Percentiles rank a stretch among this genome's conserved stretches.
These are phyloP conservation scores for Ophiostoma novo-ulmi DNA, from an alignment of 2,329 filamentous ascomycete genomes.

Conservation along the genomic window DNA sequence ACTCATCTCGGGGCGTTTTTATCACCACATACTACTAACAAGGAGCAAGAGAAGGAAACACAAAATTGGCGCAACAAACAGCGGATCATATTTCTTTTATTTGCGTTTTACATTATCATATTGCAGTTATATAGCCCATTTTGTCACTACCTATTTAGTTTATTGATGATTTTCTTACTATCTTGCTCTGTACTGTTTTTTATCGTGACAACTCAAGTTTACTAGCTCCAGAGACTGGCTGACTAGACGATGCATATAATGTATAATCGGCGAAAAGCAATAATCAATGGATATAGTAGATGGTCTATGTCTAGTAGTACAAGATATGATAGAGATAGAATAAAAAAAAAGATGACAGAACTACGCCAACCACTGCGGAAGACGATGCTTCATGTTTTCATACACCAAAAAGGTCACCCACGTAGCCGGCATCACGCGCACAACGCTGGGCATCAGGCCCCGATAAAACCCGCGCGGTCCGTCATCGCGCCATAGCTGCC, in stretches of 20 bases:
- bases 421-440: conserved; percentile 86
- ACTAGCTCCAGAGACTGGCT: background rate
- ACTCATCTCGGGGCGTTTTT: background rate
- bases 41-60: background rate
- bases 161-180: background rate
- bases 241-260: background rate
- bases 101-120: background rate
- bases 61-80: background rate
- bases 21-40: background rate
- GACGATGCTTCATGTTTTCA: conserved; percentile 78
- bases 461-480: conserved; percentile 84
- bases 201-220: background rate
- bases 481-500: conserved; percentile 71
- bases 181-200: background rate
- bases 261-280: background rate
- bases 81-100: background rate
- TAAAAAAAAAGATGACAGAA: background rate
- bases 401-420: conserved; percentile 97
- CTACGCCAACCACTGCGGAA: conserved; percentile 43
- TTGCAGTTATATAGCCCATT: background rate
- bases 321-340: background rate
- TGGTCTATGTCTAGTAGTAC: conserved; percentile 1
- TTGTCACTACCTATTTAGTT: background rate
- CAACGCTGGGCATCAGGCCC: conserved; percentile 80
- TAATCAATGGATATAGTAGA: background rate